A percentile compares a stretch with the other conserved stretches of the same genome.
These are phyloP conservation scores for Aspergillus haitiensis DNA, from an alignment of 495 filamentous ascomycete species.

Conservation along the genomic window DNA sequence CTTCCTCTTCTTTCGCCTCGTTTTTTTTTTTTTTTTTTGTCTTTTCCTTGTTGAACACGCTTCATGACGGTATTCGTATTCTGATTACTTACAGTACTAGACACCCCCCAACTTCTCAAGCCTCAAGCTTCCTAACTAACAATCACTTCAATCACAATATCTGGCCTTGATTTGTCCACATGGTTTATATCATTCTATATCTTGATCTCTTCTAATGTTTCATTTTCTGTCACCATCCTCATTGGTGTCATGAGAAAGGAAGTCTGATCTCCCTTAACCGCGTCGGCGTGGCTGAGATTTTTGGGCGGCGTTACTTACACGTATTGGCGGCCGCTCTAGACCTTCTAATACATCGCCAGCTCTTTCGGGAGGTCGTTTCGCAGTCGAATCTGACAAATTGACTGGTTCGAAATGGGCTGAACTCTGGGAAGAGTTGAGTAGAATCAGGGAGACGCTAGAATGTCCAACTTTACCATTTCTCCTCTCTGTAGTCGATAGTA, in stretches of 20 bases:
- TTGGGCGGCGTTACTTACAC: slow-evolving; percentile 7
- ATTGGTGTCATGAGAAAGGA: not conserved
- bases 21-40: slow-evolving; percentile 13
- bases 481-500: too few relatives aligned
- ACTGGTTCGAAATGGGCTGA: too few relatives aligned
- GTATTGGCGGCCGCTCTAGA: not conserved
- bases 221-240: not conserved
- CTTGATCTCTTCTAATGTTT: not conserved
- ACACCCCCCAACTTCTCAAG: not conserved
- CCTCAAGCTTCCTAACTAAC: not conserved
- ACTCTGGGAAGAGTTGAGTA: too few relatives aligned
- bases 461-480: too few relatives aligned
- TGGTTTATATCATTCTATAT: too few relatives aligned
- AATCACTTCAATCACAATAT: not conserved
- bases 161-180: not conserved
- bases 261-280: not conserved
- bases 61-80: slow-evolving; percentile 17
- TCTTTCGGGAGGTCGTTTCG: slow-evolving; percentile 6
- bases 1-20: slow-evolving; percentile 15
- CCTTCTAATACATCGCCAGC: slow-evolving; percentile 13
- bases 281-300: not conserved
- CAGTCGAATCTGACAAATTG: slow-evolving; percentile 2
- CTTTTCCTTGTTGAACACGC: slow-evolving; percentile 16
- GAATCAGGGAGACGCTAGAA: too few relatives aligned
- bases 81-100: slow-evolving; percentile 6